phyloP scores from a whole-genome alignment of 805 yeast genomes.

The Limtongia smithiae region DNA sequence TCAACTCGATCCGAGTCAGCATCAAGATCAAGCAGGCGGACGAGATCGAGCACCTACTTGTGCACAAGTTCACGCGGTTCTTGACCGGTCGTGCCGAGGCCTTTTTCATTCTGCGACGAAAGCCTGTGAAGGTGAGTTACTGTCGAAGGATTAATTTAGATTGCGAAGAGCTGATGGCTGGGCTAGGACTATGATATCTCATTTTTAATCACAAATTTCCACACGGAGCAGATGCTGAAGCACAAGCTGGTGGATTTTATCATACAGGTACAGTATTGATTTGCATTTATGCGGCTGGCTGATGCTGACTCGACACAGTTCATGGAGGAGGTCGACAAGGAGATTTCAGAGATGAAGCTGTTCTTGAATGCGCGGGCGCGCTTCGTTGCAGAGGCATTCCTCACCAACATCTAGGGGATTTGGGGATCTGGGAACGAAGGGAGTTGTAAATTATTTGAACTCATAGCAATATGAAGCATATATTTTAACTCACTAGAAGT shows the following conservation, averaged over 20 bases:
- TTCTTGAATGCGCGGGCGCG: constrained; percentile 96
- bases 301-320: constrained; percentile 41
- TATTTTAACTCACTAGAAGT: too few relatives aligned
- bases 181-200: constrained; percentile 81
- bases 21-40: constrained; percentile 95
- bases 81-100: constrained; percentile 94
- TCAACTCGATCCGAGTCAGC: constrained; percentile 86
- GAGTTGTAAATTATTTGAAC: too few relatives aligned
- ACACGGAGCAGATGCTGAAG: constrained; percentile 93
- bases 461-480: too few relatives aligned
- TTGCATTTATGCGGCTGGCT: neutral
- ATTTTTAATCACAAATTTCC: constrained; percentile 87
- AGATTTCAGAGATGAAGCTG: constrained; percentile 96
- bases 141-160: neutral
- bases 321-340: constrained; percentile 99
- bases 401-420: constrained; percentile 43
- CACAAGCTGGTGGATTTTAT: constrained; percentile 94
- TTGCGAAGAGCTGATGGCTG: too few relatives aligned
- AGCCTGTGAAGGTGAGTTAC: constrained; percentile 57
- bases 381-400: constrained; percentile 93
- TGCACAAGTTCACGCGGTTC: constrained; percentile 90
- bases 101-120: constrained; percentile 85
- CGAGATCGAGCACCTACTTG: constrained; percentile 91
- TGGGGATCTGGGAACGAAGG: neutral
- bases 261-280: constrained; percentile 50